Base-by-base conservation (phyloP, 108 stramenopile species). In the Schizochytrium sp. region DNA sequence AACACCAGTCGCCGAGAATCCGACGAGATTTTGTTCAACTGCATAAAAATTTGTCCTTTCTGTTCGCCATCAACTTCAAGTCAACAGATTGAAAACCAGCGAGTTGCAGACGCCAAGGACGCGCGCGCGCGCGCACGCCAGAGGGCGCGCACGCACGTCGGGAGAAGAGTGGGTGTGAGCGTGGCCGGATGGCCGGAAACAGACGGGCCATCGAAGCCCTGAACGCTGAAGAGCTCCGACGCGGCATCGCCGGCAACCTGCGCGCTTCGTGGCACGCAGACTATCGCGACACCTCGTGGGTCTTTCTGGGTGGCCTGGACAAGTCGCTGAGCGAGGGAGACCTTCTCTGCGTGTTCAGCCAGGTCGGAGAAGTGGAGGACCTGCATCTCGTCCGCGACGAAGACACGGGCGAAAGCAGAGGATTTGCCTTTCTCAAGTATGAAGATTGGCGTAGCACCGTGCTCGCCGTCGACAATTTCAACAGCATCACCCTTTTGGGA, bases 391-490 rank as follows among this genome's bases (percentile, higher is more conserved):
- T 96, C 5, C 95, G 98, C 4, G 97, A 98, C 28, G 96, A 97
- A 57, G 97, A 95, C 44, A 96, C 97, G 0, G 98, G 98, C 5
- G 98, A 98, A 88, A 95, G 95, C 28, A 88, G 91, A 23, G 97
- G 97, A 0, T 97, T 96, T 93, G 95, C 91, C 5, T 98, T 96
- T 89, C 87, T 95, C 69, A 98, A 98, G 91, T 98, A 97, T 88
- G 96, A 96, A 87, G 97, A 98, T 93, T 92, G 95, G 8, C 53
- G 97, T 63, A 96, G 95, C 76, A 97, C 98, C 83, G 93, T 99
- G 29, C 91, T 99, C 90, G 99, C 98, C 0, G 98, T 99, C 87
- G 99, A 99, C 91, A 99, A 99, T 91, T 93, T 98, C 23, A 95
- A 94, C 60, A 98, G 98, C 48, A 90, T 59, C 18, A 48, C 89